Percentiles rank a stretch among this genome's conserved stretches.
Conservation (phyloP, 129 eudicot genomes). For the Solidago caesia region DNA sequence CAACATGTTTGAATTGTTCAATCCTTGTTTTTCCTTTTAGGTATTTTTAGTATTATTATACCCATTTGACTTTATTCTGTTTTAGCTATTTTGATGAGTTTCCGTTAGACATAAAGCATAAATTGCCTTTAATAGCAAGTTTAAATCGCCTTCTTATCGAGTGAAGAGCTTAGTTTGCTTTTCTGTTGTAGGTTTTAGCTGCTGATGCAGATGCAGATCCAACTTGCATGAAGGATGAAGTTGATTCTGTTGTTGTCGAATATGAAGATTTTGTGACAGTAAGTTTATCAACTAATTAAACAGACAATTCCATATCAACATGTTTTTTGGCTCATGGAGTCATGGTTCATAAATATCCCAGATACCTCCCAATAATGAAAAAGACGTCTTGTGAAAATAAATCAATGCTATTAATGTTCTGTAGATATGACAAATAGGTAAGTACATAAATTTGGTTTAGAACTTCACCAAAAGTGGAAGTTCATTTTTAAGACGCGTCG, state of each 20-base stretch:
- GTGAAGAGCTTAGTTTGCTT: constrained; percentile 10
- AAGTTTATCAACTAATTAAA: constrained; percentile 13
- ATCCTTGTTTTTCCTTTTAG: too few relatives aligned
- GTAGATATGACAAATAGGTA: not conserved
- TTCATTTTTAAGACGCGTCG: not conserved
- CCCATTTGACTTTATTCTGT: not conserved
- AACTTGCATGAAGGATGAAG: constrained; percentile 44
- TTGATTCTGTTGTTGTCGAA: constrained; percentile 68
- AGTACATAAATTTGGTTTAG: not conserved
- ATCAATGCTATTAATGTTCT: not conserved
- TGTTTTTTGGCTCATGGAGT: not conserved
- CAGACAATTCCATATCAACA: not conserved
- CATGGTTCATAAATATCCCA: not conserved
- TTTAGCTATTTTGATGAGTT: too few relatives aligned
- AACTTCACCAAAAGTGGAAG: not conserved
- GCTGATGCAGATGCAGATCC: constrained; percentile 57
- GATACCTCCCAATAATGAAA: not conserved
- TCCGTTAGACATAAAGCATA: too few relatives aligned
- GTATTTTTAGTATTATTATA: too few relatives aligned
- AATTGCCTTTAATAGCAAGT: not conserved
- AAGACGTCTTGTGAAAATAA: not conserved
- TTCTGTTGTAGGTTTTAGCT: constrained; percentile 49
- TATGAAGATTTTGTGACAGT: constrained; percentile 84
- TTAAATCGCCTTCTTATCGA: not conserved
- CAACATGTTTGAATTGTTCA: not conserved